Conservation (phyloP, 257 asterid species). For the Plectranthus barbatus region DNA sequence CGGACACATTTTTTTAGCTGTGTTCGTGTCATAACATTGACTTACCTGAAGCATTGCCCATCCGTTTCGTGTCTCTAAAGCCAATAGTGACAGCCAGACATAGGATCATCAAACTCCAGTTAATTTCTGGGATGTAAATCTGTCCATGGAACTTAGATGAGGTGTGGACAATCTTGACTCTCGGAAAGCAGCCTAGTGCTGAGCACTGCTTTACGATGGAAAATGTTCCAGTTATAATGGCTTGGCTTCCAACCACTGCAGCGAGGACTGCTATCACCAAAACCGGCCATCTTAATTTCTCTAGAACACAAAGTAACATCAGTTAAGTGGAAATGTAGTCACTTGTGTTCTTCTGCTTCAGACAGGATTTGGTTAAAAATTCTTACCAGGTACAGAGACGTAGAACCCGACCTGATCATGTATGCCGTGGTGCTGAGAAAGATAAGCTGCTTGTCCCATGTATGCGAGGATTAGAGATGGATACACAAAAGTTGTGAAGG, state of each 20-base stretch:
- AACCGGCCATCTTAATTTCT: conserved; percentile 75
- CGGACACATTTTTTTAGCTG: neutral
- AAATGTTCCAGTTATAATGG: conserved; percentile 82
- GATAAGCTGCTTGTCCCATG: conserved; percentile 96
- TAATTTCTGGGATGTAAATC: conserved; percentile 82
- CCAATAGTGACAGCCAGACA: conserved; percentile 82
- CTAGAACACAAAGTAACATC: conserved; percentile 8
- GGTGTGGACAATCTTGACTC: conserved; percentile 74
- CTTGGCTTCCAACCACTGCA: conserved; percentile 94
- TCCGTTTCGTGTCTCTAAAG: conserved; percentile 59
- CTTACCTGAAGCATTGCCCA: conserved; percentile 84
- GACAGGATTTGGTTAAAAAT: neutral
- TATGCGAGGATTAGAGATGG: conserved; percentile 82
- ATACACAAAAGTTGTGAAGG: conserved; percentile 68
- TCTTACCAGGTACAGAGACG: conserved; percentile 79
- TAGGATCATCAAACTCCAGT: conserved; percentile 71
- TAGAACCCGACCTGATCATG: conserved; percentile 59
- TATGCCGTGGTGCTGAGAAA: conserved; percentile 54
- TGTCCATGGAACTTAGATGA: conserved; percentile 79
- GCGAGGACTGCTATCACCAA: conserved; percentile 80
- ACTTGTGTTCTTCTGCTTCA: neutral
- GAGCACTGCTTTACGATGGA: conserved; percentile 88
- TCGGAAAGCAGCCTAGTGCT: conserved; percentile 78
- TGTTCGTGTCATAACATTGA: neutral
- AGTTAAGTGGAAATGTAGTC: neutral